Base-by-base conservation (phyloP, 768 basidiomycete genomes). In the Phylloporus sp. region DNA sequence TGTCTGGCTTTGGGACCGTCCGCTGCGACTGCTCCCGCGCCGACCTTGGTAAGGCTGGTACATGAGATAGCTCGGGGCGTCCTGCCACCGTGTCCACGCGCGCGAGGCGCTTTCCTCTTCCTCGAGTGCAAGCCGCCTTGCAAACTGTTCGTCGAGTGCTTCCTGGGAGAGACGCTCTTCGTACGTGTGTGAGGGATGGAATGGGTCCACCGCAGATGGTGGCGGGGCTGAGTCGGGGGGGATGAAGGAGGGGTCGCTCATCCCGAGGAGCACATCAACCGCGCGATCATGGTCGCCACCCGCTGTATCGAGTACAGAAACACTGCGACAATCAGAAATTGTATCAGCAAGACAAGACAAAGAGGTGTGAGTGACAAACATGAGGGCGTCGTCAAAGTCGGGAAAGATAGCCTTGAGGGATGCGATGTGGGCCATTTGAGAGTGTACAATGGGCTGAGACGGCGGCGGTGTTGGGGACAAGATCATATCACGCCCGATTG, bases 231-330 rank as follows among this genome's bases (percentile, higher is more conserved):
- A 55, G 9, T 56, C 58, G 13, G 73, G 63, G 4, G 82, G 66
- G 16, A 75, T 75, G 62, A 86, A 91, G 7, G 83, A 76, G 1
- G 90, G 90, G 70, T 94, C 91, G 69, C 78, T 91, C 91, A 94
- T 92, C 10, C 84, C 86, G 7, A 94, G 78, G 9, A 94, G 74
- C 1, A 76, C 71, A 59, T 93, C 90, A 49, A 92, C 77, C 5
- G 91, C 91, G 26, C 76, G 77, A 55, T 88, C 88, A 56, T 90
- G 82, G 57, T 88, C 73, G 11, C 84, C 78, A n/a, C 73, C 62
- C 6, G 85, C 86, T 6, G 85, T 85, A 52, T 90, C 81, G 42
- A 94, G 73, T 0, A 94, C 85, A 8, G 82, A 84, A 61, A 76
- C 76, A 35, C 86, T 88, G 24, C 38, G 35, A 13, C 2, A n/a